A percentile compares a stretch with the other conserved stretches of the same genome.
phyloP scores from a whole-genome alignment of 352 stramenopile genomes.

The Phytophthora kernoviae region DNA sequence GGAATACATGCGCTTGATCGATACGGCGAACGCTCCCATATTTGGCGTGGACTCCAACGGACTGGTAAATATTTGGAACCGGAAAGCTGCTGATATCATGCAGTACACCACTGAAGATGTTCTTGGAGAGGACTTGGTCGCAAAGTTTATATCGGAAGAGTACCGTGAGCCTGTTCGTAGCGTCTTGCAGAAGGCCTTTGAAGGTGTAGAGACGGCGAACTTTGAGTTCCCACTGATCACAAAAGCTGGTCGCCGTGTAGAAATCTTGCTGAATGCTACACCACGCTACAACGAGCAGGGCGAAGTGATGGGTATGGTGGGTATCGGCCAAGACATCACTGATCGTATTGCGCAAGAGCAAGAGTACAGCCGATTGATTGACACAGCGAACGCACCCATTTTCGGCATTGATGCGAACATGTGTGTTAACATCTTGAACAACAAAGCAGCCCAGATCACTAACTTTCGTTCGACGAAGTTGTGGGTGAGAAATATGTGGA shows the following conservation, averaged over 20 bases:
- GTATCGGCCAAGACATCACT: slow-evolving; percentile 78
- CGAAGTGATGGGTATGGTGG: slow-evolving; percentile 77
- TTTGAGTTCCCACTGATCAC: slow-evolving; percentile 82
- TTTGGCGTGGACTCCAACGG: slow-evolving; percentile 69
- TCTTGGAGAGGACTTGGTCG: slow-evolving; percentile 69
- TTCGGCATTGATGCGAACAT: slow-evolving; percentile 73
- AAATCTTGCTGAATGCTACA: slow-evolving; percentile 74
- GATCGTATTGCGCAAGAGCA: slow-evolving; percentile 65
- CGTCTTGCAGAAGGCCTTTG: slow-evolving; percentile 52
- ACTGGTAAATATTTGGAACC: slow-evolving; percentile 73
- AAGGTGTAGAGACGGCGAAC: slow-evolving; percentile 65
- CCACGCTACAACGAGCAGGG: slow-evolving; percentile 66
- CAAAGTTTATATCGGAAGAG: slow-evolving; percentile 49
- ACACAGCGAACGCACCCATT: slow-evolving; percentile 74
- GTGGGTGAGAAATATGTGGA: slow-evolving; percentile 62
- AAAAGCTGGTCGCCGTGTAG: slow-evolving; percentile 41
- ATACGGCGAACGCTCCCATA: slow-evolving; percentile 73
- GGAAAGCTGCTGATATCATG: slow-evolving; percentile 79
- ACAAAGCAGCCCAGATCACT: slow-evolving; percentile 60
- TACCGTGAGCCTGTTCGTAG: slow-evolving; percentile 30
- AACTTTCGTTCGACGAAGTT: slow-evolving; percentile 61
- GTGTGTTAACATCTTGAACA: slow-evolving; percentile 72
- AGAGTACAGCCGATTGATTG: slow-evolving; percentile 72
- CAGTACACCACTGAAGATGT: slow-evolving; percentile 84
- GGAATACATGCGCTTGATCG: slow-evolving; percentile 71